Evolutionary conservation across 1,284 basidiomycete genomes (phyloP), one percentile per base, ranked within the genome.

Genomic region (Leccinum subfulvum): DNA sequence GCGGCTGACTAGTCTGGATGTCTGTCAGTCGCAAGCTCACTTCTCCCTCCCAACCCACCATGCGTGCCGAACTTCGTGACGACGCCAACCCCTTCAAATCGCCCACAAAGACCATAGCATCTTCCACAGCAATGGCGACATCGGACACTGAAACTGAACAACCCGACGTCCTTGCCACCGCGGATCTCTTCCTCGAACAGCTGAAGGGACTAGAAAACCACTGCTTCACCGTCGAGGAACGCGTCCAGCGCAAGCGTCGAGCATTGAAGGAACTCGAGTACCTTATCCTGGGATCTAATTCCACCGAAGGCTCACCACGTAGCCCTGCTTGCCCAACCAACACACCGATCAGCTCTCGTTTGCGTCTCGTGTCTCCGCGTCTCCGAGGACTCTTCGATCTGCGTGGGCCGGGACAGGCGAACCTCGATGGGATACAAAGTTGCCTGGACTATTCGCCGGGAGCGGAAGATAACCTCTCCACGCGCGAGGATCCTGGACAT

Each of bases 331-430:
- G 71, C 33, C 69, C 72, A 6, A 16, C 57, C 54, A 72, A 74
- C 55, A 73, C 73, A 2, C 73, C 73, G 0, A 58, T 62, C 30
- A 28, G 47, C 49, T 55, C 68, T 56, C 68, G 67, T 18, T 33
- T 68, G 21, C 58, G 57, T n/a, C 26, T 58, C 13, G 41, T 64
- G 13, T 66, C 73, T 7, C 73, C 72, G 30, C 72, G 74, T 28
- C 73, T 73, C 52, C 72, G 65, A 10, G 73, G 74, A 13, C 69
- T 73, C 58, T 76, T 75, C 39, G 74, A 73, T 47, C 23, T 73
- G 14, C 69, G 35, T 16, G 72, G 73, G 18, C 72, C 72, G 2
- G 71, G 73, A 4, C 65, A 64, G 28, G 59, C 51, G 30, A 73
- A 73, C 56, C 37, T 63, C 35, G 65, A 74, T 52, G 56, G 65